Evolutionary conservation across 306 rosid species (phyloP).

Genomic region (Hippophae tibetana): DNA sequence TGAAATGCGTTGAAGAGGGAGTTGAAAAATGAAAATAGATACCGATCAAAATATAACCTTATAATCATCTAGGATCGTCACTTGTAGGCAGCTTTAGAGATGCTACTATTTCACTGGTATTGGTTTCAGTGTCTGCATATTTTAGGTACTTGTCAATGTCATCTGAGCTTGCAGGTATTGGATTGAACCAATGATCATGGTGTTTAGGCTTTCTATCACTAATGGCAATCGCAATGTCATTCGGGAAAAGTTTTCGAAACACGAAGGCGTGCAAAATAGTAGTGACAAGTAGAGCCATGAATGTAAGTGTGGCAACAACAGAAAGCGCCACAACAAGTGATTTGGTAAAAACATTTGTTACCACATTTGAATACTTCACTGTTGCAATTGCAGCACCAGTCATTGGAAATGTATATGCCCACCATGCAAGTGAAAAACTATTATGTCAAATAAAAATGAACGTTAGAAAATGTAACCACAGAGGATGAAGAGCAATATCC

Average conservation of each 20-base stretch:
- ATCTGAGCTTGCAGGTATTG: conserved; percentile 36
- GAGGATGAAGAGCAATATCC: background rate
- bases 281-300: conserved; percentile 39
- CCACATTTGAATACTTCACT: conserved; percentile 59
- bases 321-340: conserved; percentile 40
- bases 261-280: conserved; percentile 73
- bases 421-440: conserved; percentile 92
- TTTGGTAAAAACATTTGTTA: conserved; percentile 43
- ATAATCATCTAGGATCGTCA: background rate
- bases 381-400: conserved; percentile 95
- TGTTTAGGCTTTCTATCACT: conserved; percentile 51
- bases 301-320: conserved; percentile 39
- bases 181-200: conserved; percentile 46
- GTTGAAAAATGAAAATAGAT: too few species aligned
- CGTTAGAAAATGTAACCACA: conserved; percentile 9
- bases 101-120: conserved; percentile 31
- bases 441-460: conserved; percentile 11
- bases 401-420: conserved; percentile 99
- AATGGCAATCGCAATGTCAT: conserved; percentile 88
- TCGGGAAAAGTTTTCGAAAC: conserved; percentile 66
- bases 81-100: conserved; percentile 8
- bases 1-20: too few species aligned
- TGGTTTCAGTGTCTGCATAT: conserved; percentile 28
- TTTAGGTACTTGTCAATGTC: conserved; percentile 65
- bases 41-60: too few species aligned